These are phyloP conservation scores for Candida labiduridarum DNA, from an alignment of 1,139 yeast species.

Conservation along the genomic window DNA sequence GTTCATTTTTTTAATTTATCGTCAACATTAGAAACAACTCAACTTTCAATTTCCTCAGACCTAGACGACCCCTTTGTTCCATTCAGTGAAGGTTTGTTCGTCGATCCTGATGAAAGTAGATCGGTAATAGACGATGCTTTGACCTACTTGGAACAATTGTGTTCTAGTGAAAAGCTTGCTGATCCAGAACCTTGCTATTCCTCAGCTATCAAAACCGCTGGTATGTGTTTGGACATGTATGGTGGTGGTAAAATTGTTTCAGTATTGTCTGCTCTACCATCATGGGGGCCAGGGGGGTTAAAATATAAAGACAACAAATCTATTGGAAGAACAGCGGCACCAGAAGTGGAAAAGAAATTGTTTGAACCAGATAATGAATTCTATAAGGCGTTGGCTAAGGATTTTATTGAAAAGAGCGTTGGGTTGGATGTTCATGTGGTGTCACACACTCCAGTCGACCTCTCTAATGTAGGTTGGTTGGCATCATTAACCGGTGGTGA, in stretches of 20 bases:
- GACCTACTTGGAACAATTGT: conserved; percentile 54
- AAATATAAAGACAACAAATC: conserved; percentile 49
- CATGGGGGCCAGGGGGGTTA: conserved; percentile 84
- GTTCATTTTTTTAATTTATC: conserved; percentile 76
- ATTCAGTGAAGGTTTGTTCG: conserved; percentile 75
- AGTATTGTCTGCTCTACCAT: conserved; percentile 69
- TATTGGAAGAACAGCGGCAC: conserved; percentile 40
- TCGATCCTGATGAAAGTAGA: conserved; percentile 69
- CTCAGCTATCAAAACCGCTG: conserved; percentile 73
- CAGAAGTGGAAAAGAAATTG: conserved; percentile 57
- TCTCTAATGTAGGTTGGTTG: conserved; percentile 72
- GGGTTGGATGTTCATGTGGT: conserved; percentile 80
- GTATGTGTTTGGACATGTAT: conserved; percentile 58
- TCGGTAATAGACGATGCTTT: conserved; percentile 69
- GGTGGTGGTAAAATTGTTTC: conserved; percentile 86
- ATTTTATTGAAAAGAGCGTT: conserved; percentile 59
- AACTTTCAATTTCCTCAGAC: conserved; percentile 70
- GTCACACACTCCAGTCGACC: conserved; percentile 66
- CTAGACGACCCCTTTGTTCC: conserved; percentile 84
- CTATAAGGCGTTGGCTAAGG: conserved; percentile 62
- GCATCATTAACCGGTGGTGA: conserved; percentile 75
- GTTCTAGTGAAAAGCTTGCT: conserved; percentile 41
- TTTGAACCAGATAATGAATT: conserved; percentile 64
- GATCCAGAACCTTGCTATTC: conserved; percentile 79
- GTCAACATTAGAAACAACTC: conserved; percentile 57